Evolutionary conservation across 2,329 filamentous ascomycete genomes (phyloP).

Genomic region (Cytospora leucostoma): DNA sequence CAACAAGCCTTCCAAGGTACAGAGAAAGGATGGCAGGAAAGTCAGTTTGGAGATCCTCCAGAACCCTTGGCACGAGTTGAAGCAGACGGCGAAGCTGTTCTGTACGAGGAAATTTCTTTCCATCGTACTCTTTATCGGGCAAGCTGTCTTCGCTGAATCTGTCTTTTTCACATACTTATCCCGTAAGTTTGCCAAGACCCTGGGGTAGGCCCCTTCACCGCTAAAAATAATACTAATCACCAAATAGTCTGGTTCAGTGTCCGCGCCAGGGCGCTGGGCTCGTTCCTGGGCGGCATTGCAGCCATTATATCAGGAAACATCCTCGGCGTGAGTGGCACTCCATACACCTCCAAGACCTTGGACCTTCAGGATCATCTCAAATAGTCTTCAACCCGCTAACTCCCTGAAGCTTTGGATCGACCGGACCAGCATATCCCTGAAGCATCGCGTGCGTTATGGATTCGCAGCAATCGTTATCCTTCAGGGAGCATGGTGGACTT

Average conservation of each 20-base stretch:
- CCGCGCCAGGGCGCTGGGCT: conserved; percentile 67
- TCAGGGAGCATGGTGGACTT: conserved; percentile 72
- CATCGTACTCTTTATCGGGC: conserved; percentile 67
- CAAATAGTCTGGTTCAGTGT: conserved; percentile 66
- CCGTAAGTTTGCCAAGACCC: conserved; percentile 34
- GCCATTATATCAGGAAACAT: conserved; percentile 67
- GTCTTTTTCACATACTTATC: conserved; percentile 71
- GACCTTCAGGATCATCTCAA: not conserved
- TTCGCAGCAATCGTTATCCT: conserved; percentile 57
- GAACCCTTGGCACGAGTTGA: conserved; percentile 60
- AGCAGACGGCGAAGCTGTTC: conserved; percentile 59
- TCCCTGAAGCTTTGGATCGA: conserved; percentile 56
- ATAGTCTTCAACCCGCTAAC: conserved; percentile 28
- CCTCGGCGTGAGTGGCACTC: conserved; percentile 52
- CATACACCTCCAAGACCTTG: conserved; percentile 23
- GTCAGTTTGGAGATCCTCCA: conserved; percentile 61
- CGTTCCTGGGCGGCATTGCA: conserved; percentile 68
- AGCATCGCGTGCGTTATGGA: conserved; percentile 52
- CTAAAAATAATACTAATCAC: not conserved
- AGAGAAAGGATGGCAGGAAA: conserved; percentile 64
- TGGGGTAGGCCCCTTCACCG: no score
- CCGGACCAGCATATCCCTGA: conserved; percentile 54
- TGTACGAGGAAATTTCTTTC: conserved; percentile 63
- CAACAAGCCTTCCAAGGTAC: conserved; percentile 60
- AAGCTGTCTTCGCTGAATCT: conserved; percentile 70